Base-by-base conservation (phyloP, 2,329 filamentous ascomycete species). In the Chrysosphaeria jannelii region DNA sequence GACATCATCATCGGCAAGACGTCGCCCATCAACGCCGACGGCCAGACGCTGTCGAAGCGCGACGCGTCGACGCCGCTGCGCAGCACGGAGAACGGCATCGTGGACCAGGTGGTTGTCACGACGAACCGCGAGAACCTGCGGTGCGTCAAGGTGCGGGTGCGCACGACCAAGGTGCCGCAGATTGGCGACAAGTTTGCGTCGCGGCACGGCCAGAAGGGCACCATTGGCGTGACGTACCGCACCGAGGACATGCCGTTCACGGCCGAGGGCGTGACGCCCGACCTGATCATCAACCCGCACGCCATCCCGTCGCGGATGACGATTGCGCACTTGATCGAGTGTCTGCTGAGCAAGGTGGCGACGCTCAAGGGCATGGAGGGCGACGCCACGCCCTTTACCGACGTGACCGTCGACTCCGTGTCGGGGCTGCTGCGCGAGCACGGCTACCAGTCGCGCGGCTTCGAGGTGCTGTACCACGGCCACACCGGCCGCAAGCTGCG, bases 301-400 rank as follows among this genome's bases (percentile, higher is more conserved):
- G 88, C 85, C 40, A 97, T 97, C 59, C 85, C 85, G 0, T 97
- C 85, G 26, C 85, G 85, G 62, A 97, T 97, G 85, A 97, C 88
- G 3, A 97, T 97, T 65, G 85, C 85, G 36, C 85, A 97, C 57
- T 79, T 97, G 61, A 89, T 97, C 42, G 85, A 97, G 53, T 97
- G 85, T 57, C 59, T 93, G 35, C 60, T 97, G 27, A 89, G 76
- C 43, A 97, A 97, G 44, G 85, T 97, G 17, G 76, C 78, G 2
- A 74, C 85, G 3, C 57, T 97, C 12, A 74, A 79, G 45, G 88
- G 85, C 20, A 74, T 78, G 45, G 85, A 97, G 49, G 88, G 85
- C 36, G 88, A 97, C 38, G 85, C 85, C 2, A 97, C 85, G 1
- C 85, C 88, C 0, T 97, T 97, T 43, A 93, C 85, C 7, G 81